phyloP scores from a whole-genome alignment of 2,329 filamentous ascomycete genomes.

The Penicillium freii region DNA sequence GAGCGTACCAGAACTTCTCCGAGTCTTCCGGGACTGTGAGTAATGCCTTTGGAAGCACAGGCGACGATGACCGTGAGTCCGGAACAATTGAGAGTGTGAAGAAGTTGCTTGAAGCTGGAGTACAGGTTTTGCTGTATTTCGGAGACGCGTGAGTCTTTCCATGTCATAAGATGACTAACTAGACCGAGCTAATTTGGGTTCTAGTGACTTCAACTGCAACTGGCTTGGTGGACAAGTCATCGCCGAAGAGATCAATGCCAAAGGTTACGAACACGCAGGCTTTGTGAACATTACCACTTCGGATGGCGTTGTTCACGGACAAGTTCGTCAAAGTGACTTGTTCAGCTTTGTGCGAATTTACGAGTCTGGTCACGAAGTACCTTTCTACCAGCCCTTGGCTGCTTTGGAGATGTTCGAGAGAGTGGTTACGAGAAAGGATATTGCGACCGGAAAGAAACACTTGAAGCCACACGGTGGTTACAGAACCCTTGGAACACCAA shows the following conservation, averaged over 20 bases:
- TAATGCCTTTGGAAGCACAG: not conserved
- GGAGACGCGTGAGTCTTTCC: not conserved
- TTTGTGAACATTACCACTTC: constrained; percentile 1
- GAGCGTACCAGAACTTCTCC: not conserved
- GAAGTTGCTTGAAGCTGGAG: not conserved
- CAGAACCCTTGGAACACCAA: not conserved
- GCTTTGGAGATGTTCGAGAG: not conserved
- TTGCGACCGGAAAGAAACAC: not conserved
- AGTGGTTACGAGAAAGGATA: not conserved
- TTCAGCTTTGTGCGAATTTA: constrained; percentile 2
- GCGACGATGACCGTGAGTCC: not conserved
- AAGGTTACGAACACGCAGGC: not conserved
- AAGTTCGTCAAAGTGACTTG: constrained; percentile 1
- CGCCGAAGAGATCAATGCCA: not conserved
- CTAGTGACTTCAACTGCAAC: not conserved
- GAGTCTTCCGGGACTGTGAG: not conserved
- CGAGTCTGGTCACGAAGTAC: not conserved
- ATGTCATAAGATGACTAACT: not conserved
- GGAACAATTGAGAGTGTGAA: not conserved
- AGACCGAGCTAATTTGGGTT: not conserved
- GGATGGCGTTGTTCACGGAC: not conserved
- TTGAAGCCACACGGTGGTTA: not conserved
- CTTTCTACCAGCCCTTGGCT: constrained; percentile 1
- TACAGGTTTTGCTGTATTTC: constrained; percentile 1
- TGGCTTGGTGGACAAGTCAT: constrained; percentile 3